A percentile compares a stretch with the other conserved stretches of the same genome.
Conservation (phyloP, 2,329 filamentous ascomycete species). For the Chaetomiaceae sp. region DNA sequence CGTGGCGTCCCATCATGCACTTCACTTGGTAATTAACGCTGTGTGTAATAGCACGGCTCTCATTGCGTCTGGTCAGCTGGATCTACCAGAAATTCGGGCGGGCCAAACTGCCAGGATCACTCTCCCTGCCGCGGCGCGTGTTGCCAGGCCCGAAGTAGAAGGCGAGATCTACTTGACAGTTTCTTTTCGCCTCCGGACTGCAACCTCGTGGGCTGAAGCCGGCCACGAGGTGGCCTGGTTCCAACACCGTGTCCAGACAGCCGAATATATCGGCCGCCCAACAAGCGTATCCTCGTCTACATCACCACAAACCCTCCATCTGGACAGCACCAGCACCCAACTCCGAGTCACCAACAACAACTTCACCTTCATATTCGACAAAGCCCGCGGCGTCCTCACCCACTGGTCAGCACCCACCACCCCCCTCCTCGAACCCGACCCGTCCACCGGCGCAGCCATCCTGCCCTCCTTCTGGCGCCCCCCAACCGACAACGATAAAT, state of each 20-base stretch:
- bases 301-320: constrained; percentile 6
- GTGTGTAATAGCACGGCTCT: constrained; percentile 24
- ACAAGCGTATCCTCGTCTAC: too few species aligned
- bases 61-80: constrained; percentile 34
- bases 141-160: constrained; percentile 25
- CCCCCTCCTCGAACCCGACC: constrained; percentile 34
- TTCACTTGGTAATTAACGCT: background rate
- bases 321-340: constrained; percentile 22
- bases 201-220: constrained; percentile 46
- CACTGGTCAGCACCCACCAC: constrained; percentile 36
- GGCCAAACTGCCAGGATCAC: constrained; percentile 33
- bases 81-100: constrained; percentile 38
- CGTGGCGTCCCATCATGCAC: too few species aligned
- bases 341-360: constrained; percentile 29
- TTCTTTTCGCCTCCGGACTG: constrained; percentile 38
- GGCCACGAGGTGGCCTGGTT: constrained; percentile 53
- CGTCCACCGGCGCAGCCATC: constrained; percentile 35
- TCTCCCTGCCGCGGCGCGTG: constrained; percentile 29
- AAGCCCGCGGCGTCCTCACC: constrained; percentile 39
- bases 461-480: constrained; percentile 57
- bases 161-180: constrained; percentile 44
- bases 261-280: constrained; percentile 15
- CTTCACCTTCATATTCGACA: constrained; percentile 42
- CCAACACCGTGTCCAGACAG: constrained; percentile 40
- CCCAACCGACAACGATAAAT: constrained; percentile 60